Base-by-base conservation (phyloP, 257 asterid species). In the Nyctanthes arbortristis region DNA sequence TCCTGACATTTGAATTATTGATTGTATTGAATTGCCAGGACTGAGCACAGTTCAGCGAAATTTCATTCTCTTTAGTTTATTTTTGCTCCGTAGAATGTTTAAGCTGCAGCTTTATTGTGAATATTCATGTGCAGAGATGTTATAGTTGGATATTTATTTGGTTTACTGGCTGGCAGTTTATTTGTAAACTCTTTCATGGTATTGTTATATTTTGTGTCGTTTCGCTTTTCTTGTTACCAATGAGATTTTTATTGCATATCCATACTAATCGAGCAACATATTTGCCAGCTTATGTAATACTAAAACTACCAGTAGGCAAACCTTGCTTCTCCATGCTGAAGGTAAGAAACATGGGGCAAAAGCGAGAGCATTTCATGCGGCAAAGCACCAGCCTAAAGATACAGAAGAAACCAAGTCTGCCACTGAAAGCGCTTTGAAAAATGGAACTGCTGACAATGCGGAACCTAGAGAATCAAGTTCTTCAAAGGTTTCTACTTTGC, bases 281-380 rank as follows among this genome's bases (percentile, higher is more conserved):
- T 60, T 14, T 84, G 80, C 87, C 87, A 93, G 97, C 82, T 82
- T 93, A 35, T 93, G 99, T 73, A 89, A 93, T 75, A 86, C 96
- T 75, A 87, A 72, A 34, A 91, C 97, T 66, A 89, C 99, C 56
- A 93, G 97, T 76, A 82, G 86, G 89, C 99, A 93, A 81, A 74
- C 99, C 65, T 79, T 93, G 80, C 94, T 87, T 73, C 85, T 80
- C 75, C 99, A 93, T 84, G 97, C 96, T 61, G 99, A 93, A 20
- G 97, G 96, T 31, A 93, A 91, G 70, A 93, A 89, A 72, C 99
- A 93, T 76, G 85, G 92, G 77, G 97, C 93, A 35, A 93, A 89
- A 78, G 95, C 96, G 70, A 83, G 93, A 70, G 97, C 86, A 39
- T 85, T 83, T 77, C 97, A 91, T 66, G 89, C 96, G 11, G 75